phyloP scores from a whole-genome alignment of 441 rosid species.

The Arabidopsis hybrid region DNA sequence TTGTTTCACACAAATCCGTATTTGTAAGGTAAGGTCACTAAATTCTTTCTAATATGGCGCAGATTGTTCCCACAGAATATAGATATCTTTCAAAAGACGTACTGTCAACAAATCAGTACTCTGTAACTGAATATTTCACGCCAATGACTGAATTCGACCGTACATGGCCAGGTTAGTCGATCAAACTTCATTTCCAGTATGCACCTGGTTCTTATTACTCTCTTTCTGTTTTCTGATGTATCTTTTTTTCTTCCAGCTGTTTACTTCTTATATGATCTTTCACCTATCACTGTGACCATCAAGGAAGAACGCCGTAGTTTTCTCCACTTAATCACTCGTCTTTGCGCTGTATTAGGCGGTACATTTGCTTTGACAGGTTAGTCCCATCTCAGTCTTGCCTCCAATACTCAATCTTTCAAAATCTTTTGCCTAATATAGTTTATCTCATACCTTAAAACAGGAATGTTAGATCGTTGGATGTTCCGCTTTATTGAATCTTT shows the following conservation, averaged over 20 bases:
- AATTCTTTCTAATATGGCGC: constrained; percentile 40
- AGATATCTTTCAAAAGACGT: constrained; percentile 85
- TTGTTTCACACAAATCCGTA: background rate
- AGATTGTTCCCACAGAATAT: constrained; percentile 98
- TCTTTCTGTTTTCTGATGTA: constrained; percentile 26
- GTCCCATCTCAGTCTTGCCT: constrained; percentile 28
- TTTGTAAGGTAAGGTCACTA: background rate
- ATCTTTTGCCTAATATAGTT: background rate
- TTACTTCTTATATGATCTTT: constrained; percentile 93
- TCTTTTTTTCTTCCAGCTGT: constrained; percentile 63
- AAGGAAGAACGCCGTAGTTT: constrained; percentile 91
- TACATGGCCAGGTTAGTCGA: constrained; percentile 90
- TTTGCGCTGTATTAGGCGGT: constrained; percentile 96
- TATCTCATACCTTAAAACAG: constrained; percentile 49
- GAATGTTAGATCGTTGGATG: constrained; percentile 99
- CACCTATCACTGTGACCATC: constrained; percentile 96
- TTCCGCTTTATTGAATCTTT: constrained; percentile 71
- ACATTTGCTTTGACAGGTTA: constrained; percentile 97
- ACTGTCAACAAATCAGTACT: constrained; percentile 91
- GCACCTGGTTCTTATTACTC: constrained; percentile 3
- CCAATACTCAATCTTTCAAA: background rate
- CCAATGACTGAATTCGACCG: constrained; percentile 73
- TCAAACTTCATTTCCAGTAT: constrained; percentile 1
- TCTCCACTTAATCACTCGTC: constrained; percentile 93
- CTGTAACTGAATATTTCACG: constrained; percentile 90